phyloP scores from a whole-genome alignment of 1,284 basidiomycete genomes.

The Cystobasidium sp. region DNA sequence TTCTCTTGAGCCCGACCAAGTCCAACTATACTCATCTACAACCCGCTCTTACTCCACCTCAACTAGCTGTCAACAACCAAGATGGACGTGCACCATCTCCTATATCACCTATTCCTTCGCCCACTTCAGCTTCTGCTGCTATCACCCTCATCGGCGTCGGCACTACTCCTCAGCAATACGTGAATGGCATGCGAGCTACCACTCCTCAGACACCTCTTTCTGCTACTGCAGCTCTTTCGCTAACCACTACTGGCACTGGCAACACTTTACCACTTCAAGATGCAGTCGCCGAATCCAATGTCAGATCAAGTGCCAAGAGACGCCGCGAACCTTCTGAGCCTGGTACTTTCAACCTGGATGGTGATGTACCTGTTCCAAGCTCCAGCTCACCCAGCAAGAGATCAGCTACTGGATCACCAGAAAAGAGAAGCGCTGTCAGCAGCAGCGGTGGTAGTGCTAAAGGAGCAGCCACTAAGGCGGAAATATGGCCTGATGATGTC shows the following conservation, averaged over 20 bases:
- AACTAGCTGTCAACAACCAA: not conserved
- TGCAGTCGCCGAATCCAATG: not conserved
- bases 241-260: not conserved
- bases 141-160: constrained; percentile 5
- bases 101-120: constrained; percentile 5
- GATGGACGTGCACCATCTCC: constrained; percentile 9
- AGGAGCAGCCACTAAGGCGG: constrained; percentile 52
- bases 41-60: not conserved
- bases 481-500: constrained; percentile 59
- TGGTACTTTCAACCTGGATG: constrained; percentile 6
- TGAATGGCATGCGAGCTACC: not conserved
- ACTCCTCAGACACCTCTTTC: constrained; percentile 9
- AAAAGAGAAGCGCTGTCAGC: constrained; percentile 6
- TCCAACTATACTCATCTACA: not conserved
- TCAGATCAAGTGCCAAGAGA: not conserved
- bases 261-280: not conserved
- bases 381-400: constrained; percentile 1
- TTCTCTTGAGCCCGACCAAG: constrained; percentile 2
- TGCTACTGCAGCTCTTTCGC: constrained; percentile 9
- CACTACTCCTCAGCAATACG: not conserved
- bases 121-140: constrained; percentile 13
- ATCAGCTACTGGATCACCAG: constrained; percentile 19
- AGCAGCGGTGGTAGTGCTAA: constrained; percentile 11
- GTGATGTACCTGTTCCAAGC: not conserved
- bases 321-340: not conserved